Conservation (phyloP, 148 eudicot species). For the Tetragonia tetragonoides region DNA sequence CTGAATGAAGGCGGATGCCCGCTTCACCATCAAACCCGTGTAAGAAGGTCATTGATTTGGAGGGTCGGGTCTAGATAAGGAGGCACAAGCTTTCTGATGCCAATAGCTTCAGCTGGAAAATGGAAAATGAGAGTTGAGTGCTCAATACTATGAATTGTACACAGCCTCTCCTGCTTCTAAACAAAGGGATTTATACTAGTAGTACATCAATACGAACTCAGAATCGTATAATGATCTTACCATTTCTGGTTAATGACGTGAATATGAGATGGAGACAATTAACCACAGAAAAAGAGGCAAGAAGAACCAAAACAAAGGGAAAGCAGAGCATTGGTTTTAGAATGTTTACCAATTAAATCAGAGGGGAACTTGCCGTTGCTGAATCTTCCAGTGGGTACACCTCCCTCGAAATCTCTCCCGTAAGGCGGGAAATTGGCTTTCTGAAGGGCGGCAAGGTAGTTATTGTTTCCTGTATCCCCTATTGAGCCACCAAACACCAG, state of each 20-base stretch:
- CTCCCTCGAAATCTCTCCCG: slow-evolving; percentile 28
- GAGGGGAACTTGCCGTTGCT: slow-evolving; percentile 38
- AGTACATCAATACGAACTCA: too few relatives aligned
- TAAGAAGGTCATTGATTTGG: slow-evolving; percentile 10
- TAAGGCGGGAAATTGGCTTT: slow-evolving; percentile 69
- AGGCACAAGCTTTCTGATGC: slow-evolving; percentile 30
- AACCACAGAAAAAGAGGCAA: not conserved
- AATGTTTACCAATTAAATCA: slow-evolving; percentile 25
- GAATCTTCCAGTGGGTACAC: slow-evolving; percentile 35
- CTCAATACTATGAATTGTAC: too few relatives aligned
- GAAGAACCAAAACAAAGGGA: not conserved
- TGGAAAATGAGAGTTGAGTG: too few relatives aligned
- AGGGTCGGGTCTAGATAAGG: slow-evolving; percentile 10
- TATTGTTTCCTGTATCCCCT: too few relatives aligned
- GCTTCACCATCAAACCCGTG: slow-evolving; percentile 17
- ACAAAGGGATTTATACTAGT: too few relatives aligned
- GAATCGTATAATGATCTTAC: too few relatives aligned
- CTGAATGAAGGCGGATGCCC: slow-evolving; percentile 30
- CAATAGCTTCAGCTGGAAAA: slow-evolving; percentile 16
- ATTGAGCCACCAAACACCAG: too few relatives aligned
- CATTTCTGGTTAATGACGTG: not conserved
- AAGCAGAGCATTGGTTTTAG: not conserved
- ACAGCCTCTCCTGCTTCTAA: too few relatives aligned
- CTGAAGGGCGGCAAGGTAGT: slow-evolving; percentile 25
- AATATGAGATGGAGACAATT: not conserved